Evolutionary conservation across 176 grass and related monocot species (phyloP), one percentile per base, ranked within the genome.

Genomic region (Aegilops sharonensis): DNA sequence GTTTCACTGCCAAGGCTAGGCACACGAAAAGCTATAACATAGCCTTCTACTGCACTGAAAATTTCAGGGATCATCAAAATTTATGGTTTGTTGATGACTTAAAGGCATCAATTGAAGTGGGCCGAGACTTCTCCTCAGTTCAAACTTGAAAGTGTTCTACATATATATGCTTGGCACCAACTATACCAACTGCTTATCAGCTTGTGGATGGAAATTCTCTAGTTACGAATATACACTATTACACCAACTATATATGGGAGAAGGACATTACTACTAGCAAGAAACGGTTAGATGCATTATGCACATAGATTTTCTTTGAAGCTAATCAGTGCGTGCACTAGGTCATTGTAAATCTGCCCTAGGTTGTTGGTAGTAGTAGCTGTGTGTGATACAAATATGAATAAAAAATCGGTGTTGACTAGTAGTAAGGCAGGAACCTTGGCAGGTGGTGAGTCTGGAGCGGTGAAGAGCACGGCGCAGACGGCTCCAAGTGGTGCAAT

Each of bases 401-500:
- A 57, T 57, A 21, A 8, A 57, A 21, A 57, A 57, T 3, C 3
- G 25, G 0, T 73, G 43, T 83, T 68, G 54, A 77, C 15, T 24
- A 40, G 18, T 24, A 34, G 18, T 54, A 54, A 43, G 42, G 5
- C 0, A 21, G 1, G 48, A 70, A 95, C 96, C 90, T 95, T 81
- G 72, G 97, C 94, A 72, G 92, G 78, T 45, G 92, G 94, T 21
- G 97, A 88, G 66, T 35, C 74, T 15, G 97, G 90, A 63, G 84
- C 88, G n/a, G 88, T 68, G 79, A 98, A 95, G 71, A 98, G 83
- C 75, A 95, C 92, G 15, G 92, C 89, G 54, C 75, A 94, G 74
- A 98, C 97, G 21, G 97, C 94, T 68, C 97, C 94, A 7, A 95
- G 90, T 13, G 97, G 97, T n/a, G 93, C 97, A 78, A 98, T 91